Evolutionary conservation across 2,329 filamentous ascomycete genomes (phyloP).

Genomic region (Cytospora leucostoma): DNA sequence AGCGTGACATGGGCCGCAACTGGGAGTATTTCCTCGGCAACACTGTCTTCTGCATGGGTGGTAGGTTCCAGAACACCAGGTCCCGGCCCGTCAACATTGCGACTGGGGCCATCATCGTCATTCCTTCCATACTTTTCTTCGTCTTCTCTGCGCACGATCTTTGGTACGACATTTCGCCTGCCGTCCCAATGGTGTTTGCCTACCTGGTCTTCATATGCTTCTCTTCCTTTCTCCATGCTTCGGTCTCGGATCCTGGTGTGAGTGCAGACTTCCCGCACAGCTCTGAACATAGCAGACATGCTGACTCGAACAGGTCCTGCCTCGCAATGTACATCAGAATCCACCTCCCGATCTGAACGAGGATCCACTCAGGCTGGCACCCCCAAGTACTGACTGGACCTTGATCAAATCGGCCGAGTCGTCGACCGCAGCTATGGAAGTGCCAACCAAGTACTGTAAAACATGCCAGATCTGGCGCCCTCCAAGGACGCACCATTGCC

Average conservation of each 20-base stretch:
- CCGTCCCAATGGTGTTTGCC: conserved; percentile 84
- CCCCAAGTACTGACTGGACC: conserved; percentile 90
- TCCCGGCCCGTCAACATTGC: conserved; percentile 87
- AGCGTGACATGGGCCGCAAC: conserved; percentile 62
- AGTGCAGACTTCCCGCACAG: conserved; percentile 43
- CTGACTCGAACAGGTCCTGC: conserved; percentile 68
- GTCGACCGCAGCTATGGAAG: conserved; percentile 87
- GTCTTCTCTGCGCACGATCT: conserved; percentile 80
- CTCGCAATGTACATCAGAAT: conserved; percentile 87
- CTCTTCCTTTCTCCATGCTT: conserved; percentile 93
- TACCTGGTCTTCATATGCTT: conserved; percentile 91
- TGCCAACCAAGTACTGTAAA: conserved; percentile 97
- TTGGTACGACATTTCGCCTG: conserved; percentile 84
- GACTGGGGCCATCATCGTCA: conserved; percentile 76
- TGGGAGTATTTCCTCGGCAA: conserved; percentile 95
- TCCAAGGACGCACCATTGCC: conserved; percentile 92
- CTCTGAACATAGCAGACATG: conserved; percentile 10
- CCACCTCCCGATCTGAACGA: conserved; percentile 74
- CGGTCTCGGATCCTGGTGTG: conserved; percentile 88
- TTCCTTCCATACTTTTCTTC: conserved; percentile 83
- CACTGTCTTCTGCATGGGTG: conserved; percentile 83
- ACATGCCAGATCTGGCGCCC: conserved; percentile 98
- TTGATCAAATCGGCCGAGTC: conserved; percentile 79
- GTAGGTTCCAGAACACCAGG: conserved; percentile 83
- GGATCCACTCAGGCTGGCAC: conserved; percentile 79